phyloP scores from a whole-genome alignment of 352 stramenopile species.

The Pythium vanterpoolii region DNA sequence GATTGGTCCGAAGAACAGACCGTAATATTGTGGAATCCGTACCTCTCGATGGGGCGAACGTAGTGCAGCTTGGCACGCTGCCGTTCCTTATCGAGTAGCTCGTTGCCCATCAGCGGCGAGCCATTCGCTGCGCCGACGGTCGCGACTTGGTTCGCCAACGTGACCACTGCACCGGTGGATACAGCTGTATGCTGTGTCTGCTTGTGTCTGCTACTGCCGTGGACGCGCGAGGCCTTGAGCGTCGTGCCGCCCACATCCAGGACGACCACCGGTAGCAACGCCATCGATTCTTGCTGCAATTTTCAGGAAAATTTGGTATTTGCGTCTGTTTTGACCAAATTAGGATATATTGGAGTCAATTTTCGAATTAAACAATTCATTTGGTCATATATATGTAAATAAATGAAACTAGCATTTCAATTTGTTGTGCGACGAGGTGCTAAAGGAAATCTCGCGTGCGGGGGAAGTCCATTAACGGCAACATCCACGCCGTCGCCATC shows the following conservation, averaged over 20 bases:
- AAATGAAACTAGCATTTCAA: not conserved
- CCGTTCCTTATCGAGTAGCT: constrained; percentile 51
- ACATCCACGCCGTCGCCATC: not conserved
- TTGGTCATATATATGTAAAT: not conserved
- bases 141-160: constrained; percentile 56
- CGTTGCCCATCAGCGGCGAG: constrained; percentile 37
- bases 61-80: constrained; percentile 30
- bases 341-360: not conserved
- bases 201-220: constrained; percentile 3
- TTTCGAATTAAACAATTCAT: not conserved
- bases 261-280: constrained; percentile 31
- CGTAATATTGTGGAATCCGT: not conserved
- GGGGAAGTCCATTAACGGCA: not conserved
- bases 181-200: not conserved
- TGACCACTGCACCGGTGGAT: not conserved
- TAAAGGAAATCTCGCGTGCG: not conserved
- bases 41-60: constrained; percentile 27
- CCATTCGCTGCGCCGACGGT: constrained; percentile 14
- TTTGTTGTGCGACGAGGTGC: constrained; percentile 5
- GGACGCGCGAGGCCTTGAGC: constrained; percentile 57
- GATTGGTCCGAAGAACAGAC: not conserved
- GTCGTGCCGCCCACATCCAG: constrained; percentile 59
- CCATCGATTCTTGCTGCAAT: not conserved
- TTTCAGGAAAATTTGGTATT: not conserved
- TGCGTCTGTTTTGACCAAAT: not conserved